Conservation (phyloP, 306 rosid genomes). For the Prinsepia uniflora region DNA sequence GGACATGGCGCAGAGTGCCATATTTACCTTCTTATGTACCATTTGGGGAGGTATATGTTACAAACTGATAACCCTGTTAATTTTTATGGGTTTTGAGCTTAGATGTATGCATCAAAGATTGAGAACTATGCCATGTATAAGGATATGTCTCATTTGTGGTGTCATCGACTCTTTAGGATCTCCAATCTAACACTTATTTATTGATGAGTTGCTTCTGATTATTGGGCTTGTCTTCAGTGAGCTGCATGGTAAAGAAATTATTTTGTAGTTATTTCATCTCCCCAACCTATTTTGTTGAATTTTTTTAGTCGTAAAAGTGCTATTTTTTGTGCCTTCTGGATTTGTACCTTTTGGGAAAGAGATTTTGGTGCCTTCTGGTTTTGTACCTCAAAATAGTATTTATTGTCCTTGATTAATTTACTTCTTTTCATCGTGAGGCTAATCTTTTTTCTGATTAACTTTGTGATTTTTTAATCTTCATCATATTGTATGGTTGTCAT, state of each 20-base stretch:
- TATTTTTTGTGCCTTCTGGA: too few relatives aligned
- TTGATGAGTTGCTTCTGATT: background rate
- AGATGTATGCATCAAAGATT: background rate
- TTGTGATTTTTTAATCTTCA: background rate
- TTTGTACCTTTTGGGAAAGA: background rate
- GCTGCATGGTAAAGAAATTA: background rate
- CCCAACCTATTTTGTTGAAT: background rate
- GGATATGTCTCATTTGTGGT: background rate
- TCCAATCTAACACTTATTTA: background rate
- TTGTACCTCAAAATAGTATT: background rate
- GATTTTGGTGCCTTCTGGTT: background rate
- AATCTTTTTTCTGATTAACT: background rate
- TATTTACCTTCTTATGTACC: slow-evolving; percentile 96
- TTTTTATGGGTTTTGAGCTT: background rate
- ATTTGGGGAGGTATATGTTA: slow-evolving; percentile 72
- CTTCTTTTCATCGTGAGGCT: background rate
- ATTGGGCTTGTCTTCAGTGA: background rate
- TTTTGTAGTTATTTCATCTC: background rate
- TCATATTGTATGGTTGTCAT: background rate
- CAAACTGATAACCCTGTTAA: background rate
- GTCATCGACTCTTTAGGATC: background rate
- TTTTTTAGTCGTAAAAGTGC: too few relatives aligned
- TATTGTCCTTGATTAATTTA: background rate
- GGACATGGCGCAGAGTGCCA: slow-evolving; percentile 75
- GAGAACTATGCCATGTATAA: background rate